These are phyloP conservation scores for Boletus reticulatus DNA, from an alignment of 768 basidiomycete species.

Conservation along the genomic window DNA sequence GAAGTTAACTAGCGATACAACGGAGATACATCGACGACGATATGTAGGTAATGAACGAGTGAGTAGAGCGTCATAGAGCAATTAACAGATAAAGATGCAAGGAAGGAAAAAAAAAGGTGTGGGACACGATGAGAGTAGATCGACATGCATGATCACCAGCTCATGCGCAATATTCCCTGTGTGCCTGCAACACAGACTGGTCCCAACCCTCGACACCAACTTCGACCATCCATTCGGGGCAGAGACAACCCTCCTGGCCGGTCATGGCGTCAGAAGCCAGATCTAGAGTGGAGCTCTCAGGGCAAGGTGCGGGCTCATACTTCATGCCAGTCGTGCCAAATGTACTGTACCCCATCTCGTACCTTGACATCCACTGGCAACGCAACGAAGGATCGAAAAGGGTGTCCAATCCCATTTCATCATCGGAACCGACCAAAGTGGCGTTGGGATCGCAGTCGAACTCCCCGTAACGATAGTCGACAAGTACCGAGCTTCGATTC, in stretches of 20 bases:
- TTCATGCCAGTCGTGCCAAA: not conserved
- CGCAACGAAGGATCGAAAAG: conserved; percentile 5
- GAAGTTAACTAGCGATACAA: not conserved
- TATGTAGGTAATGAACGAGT: not conserved
- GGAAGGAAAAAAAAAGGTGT: not conserved
- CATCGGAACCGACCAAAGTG: not conserved
- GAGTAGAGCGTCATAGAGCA: not conserved
- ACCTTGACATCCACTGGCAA: conserved; percentile 13
- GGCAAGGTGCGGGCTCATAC: not conserved
- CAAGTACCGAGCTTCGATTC: not conserved
- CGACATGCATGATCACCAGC: not conserved
- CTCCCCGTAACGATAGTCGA: not conserved
- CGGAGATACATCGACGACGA: not conserved
- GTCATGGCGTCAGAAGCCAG: not conserved
- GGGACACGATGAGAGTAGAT: too few relatives aligned
- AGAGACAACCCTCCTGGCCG: conserved; percentile 14
- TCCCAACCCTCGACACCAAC: conserved; percentile 15
- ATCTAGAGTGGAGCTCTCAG: not conserved
- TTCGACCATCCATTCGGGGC: conserved; percentile 25
- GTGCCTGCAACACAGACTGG: not conserved
- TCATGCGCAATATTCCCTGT: not conserved
- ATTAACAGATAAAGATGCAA: not conserved
- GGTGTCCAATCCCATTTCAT: conserved; percentile 5
- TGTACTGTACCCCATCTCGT: conserved; percentile 5
- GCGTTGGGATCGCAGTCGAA: not conserved